phyloP scores from a whole-genome alignment of 2,329 filamentous ascomycete genomes.

The Trichophyton mentagrophytes region DNA sequence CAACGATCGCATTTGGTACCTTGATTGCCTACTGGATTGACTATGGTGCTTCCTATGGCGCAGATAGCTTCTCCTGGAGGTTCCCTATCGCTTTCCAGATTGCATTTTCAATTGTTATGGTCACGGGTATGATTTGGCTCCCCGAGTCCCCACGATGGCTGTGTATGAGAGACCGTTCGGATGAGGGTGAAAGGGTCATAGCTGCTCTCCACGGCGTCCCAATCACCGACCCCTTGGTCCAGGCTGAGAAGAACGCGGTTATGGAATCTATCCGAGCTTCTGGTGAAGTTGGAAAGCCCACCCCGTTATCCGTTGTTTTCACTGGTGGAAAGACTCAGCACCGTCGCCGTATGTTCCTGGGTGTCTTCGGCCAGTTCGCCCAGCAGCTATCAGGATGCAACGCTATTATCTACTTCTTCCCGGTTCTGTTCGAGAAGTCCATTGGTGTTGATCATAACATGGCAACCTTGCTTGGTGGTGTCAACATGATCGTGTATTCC shows the following conservation, averaged over 20 bases:
- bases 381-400: conserved; percentile 35
- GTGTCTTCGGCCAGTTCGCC: conserved; percentile 30
- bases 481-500: conserved; percentile 26
- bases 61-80: conserved; percentile 26
- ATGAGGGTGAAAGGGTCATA: conserved; percentile 35
- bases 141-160: conserved; percentile 27
- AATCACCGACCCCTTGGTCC: conserved; percentile 33
- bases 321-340: conserved; percentile 30
- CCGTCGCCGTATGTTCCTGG: conserved; percentile 30
- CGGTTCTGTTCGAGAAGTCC: conserved; percentile 30
- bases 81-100: conserved; percentile 39
- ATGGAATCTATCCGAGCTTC: conserved; percentile 25
- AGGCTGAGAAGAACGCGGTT: conserved; percentile 30
- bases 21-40: conserved; percentile 37
- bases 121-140: conserved; percentile 24
- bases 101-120: conserved; percentile 33
- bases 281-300: conserved; percentile 41
- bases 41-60: conserved; percentile 23
- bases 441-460: conserved; percentile 28
- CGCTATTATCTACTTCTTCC: conserved; percentile 28
- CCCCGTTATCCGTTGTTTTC: conserved; percentile 39
- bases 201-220: conserved; percentile 24
- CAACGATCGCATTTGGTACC: conserved; percentile 33
- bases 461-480: conserved; percentile 35
- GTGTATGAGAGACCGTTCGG: conserved; percentile 22